Conservation (phyloP, 1,139 yeast species). For the Groenewaldozyma auringiensis region DNA sequence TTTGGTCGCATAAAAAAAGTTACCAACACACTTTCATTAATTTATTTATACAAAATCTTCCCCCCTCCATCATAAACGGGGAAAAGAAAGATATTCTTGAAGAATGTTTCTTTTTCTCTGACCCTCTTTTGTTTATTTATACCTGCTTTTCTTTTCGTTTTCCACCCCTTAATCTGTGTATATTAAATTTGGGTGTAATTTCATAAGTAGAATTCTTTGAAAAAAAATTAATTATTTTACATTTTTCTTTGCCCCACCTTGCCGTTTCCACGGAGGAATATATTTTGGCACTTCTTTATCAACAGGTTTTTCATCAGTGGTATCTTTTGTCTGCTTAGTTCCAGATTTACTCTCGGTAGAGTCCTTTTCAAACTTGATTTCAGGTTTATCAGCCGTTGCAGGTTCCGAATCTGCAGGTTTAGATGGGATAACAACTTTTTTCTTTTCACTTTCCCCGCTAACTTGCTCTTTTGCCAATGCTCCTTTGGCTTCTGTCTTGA, state of each 20-base stretch:
- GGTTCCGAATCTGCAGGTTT: background rate
- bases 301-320: background rate
- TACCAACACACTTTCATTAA: no score
- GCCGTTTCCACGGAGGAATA: constrained; percentile 21
- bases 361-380: background rate
- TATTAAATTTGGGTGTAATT: no score
- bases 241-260: no score
- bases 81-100: no score
- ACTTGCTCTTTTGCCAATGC: no score
- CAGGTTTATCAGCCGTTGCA: background rate
- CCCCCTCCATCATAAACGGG: no score
- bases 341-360: background rate
- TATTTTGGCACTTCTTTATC: constrained; percentile 7
- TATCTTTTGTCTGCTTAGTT: background rate
- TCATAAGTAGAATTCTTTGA: no score
- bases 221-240: no score
- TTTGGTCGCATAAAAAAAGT: background rate
- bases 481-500: background rate
- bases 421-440: background rate
- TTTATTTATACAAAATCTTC: no score
- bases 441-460: background rate
- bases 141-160: no score
- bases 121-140: background rate
- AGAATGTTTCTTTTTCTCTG: background rate
- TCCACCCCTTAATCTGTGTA: no score